Evolutionary conservation across 352 stramenopile species (phyloP).

Genomic region (Phytopythium vexans): DNA sequence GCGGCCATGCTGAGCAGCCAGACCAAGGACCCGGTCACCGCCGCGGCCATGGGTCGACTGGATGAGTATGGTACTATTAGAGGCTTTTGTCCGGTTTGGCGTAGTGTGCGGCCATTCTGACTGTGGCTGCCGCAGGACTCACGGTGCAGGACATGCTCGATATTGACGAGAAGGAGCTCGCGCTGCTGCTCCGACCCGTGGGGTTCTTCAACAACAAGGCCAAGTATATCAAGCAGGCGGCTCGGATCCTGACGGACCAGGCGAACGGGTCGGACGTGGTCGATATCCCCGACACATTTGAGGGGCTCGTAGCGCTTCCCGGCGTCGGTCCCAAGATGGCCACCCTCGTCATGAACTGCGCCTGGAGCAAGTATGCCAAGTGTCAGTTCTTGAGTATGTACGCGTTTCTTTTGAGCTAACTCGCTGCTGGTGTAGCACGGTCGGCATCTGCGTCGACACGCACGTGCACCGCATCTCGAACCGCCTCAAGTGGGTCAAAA

Average conservation of each 20-base stretch:
- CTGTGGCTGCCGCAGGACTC: slow-evolving; percentile 43
- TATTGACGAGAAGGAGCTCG: slow-evolving; percentile 81
- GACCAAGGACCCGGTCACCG: slow-evolving; percentile 94
- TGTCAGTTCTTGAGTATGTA: not conserved
- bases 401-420: not conserved
- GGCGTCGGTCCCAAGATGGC: slow-evolving; percentile 98
- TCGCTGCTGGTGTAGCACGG: slow-evolving; percentile 28
- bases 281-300: slow-evolving; percentile 92
- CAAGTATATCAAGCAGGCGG: slow-evolving; percentile 91
- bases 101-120: not conserved
- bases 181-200: slow-evolving; percentile 88
- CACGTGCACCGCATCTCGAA: slow-evolving; percentile 98
- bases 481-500: slow-evolving; percentile 91
- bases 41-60: slow-evolving; percentile 67
- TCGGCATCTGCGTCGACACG: slow-evolving; percentile 96
- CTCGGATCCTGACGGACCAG: slow-evolving; percentile 40
- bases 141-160: slow-evolving; percentile 86
- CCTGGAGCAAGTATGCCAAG: slow-evolving; percentile 77
- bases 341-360: slow-evolving; percentile 92
- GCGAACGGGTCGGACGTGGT: slow-evolving; percentile 21
- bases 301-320: slow-evolving; percentile 87
- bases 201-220: slow-evolving; percentile 97
- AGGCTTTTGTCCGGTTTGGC: not conserved
- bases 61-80: slow-evolving; percentile 40
- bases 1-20: slow-evolving; percentile 97